Base-by-base conservation (phyloP, 805 yeast genomes). In the Lipomyces starkeyi region DNA sequence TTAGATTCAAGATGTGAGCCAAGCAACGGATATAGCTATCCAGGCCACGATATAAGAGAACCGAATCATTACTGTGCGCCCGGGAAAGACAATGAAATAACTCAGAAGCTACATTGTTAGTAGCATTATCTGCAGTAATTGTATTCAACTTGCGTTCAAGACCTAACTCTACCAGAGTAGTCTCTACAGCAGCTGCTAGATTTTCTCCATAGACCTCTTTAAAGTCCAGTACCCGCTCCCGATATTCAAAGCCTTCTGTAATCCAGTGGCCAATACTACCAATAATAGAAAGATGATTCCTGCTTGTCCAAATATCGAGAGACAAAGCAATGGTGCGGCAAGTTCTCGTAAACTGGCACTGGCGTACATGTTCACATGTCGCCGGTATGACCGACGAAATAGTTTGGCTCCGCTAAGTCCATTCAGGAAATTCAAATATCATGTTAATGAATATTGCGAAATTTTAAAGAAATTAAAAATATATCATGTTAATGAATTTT, bases 221-320 rank as follows among this genome's bases (percentile, higher is more conserved):
- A 40, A 58, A 58, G 22, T 58, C 49, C 6, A 35, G 60, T 17
- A 25, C 29, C 5, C 6, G 2, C 35, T 35, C 49, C 3, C 60
- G 60, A 32, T 58, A 35, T 32, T 22, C 47, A 32, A 58, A 58
- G 2, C 35, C 49, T 3, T 25, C n/a, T 17, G 47, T 35, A 1
- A 58, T 35, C 60, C 49, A 58, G 27, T 58, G 60, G 13, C 60
- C 60, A 32, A 35, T 4, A 1, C 2, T 32, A 27, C 40, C 49
- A 17, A 35, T 17, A 40, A 58, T 58, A 25, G 2, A 52, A 5
- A 35, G 7, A 7, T 20, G 29, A 32, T 35, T 32, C 2, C 17
- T 58, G 47, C 60, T 58, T n/a, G 60, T 58, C 60, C 60, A 58
- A 40, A 58, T 7, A 35, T 58, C 49, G n/a, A 58, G 35, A 40